These are phyloP conservation scores for Chrysosporium queenslandicum DNA, from an alignment of 2,329 filamentous ascomycete species.

Conservation along the genomic window DNA sequence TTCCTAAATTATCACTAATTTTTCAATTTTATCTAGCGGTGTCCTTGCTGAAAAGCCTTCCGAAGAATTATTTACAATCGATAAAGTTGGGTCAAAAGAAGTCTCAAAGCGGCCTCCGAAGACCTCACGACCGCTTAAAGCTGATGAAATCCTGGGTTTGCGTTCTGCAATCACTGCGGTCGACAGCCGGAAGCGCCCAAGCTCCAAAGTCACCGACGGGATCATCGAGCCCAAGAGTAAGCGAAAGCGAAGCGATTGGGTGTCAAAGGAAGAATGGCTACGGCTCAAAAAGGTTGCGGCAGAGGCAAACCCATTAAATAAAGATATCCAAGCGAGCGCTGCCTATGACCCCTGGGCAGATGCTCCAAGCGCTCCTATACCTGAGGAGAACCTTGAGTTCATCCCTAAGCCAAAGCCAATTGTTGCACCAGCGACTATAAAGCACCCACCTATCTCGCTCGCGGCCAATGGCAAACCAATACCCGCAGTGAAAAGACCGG, in stretches of 20 bases:
- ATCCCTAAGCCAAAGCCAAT: conserved; percentile 55
- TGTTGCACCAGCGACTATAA: conserved; percentile 64
- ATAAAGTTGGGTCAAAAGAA: conserved; percentile 59
- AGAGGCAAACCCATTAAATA: conserved; percentile 42
- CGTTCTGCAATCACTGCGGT: conserved; percentile 75
- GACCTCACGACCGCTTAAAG: conserved; percentile 67
- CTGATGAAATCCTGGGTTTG: conserved; percentile 80
- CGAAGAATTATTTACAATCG: conserved; percentile 74
- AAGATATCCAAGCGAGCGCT: conserved; percentile 45
- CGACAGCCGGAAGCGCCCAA: conserved; percentile 63
- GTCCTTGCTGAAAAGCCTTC: conserved; percentile 74
- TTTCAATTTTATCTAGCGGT: conserved; percentile 48
- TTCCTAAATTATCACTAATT: conserved; percentile 8
- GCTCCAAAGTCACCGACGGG: conserved; percentile 61
- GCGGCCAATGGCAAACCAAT: conserved; percentile 70
- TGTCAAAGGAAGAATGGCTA: conserved; percentile 73
- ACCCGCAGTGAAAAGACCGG: conserved; percentile 67
- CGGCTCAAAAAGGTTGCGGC: conserved; percentile 71
- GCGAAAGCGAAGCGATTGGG: conserved; percentile 64
- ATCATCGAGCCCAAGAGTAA: conserved; percentile 59
- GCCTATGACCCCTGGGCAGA: conserved; percentile 69
- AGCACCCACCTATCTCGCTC: conserved; percentile 67
- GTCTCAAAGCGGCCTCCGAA: conserved; percentile 57
- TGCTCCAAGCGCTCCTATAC: conserved; percentile 27
- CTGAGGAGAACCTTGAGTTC: conserved; percentile 52